Conservation (phyloP, 805 yeast genomes). For the Suhomyces prunicola region DNA sequence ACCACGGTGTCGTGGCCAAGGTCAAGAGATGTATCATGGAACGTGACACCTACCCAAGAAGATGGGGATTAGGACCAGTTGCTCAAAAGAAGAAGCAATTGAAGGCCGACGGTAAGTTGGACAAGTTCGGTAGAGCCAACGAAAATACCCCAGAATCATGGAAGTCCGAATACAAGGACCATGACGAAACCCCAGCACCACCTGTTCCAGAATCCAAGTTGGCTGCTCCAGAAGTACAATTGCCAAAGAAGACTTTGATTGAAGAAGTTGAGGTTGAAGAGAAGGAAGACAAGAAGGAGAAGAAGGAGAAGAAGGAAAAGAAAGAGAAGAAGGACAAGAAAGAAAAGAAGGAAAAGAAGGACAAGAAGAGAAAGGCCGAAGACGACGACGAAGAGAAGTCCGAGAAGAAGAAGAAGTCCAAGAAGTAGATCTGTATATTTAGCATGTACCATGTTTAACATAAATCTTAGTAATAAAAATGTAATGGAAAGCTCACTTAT, state of each 20-base stretch:
- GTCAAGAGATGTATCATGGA: conserved; percentile 99
- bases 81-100: conserved; percentile 98
- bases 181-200: conserved; percentile 56
- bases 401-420: conserved; percentile 15
- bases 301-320: conserved; percentile 40
- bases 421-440: conserved; percentile 8
- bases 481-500: background rate
- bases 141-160: conserved; percentile 92
- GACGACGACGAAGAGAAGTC: conserved; percentile 41
- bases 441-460: conserved; percentile 4
- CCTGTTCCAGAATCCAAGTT: conserved; percentile 55
- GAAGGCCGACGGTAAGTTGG: conserved; percentile 95
- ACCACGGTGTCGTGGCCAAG: conserved; percentile 97
- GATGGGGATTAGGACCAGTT: conserved; percentile 99
- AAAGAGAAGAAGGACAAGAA: conserved; percentile 50
- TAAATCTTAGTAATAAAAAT: conserved; percentile 1
- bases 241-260: conserved; percentile 50
- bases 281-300: conserved; percentile 21
- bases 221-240: conserved; percentile 43
- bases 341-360: conserved; percentile 60
- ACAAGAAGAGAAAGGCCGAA: conserved; percentile 52
- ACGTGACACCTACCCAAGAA: conserved; percentile 97
- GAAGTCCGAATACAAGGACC: conserved; percentile 81
- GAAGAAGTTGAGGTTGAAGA: conserved; percentile 37
- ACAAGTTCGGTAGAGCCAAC: conserved; percentile 89